A percentile compares a stretch with the other conserved stretches of the same genome.
These are phyloP conservation scores for Viola pubescens DNA, from an alignment of 441 rosid genomes.

Conservation along the genomic window DNA sequence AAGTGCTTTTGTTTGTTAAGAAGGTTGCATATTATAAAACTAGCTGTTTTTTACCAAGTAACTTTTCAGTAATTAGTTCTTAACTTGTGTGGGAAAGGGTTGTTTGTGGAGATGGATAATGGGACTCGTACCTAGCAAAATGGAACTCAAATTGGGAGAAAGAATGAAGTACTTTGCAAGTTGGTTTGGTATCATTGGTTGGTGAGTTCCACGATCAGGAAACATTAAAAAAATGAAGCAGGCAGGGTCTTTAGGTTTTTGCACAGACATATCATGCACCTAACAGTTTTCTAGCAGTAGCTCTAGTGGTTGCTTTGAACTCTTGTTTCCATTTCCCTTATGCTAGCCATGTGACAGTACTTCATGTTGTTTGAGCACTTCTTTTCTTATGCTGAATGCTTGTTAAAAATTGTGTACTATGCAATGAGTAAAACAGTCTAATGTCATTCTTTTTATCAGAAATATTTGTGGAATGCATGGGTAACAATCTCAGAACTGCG, in stretches of 20 bases:
- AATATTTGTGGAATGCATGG: conserved; percentile 59
- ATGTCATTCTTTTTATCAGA: conserved; percentile 38
- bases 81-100: not conserved
- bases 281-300: not conserved
- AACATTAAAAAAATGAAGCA: not conserved
- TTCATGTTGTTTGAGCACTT: conserved; percentile 5
- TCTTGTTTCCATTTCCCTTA: not conserved
- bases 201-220: too few species aligned
- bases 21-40: too few species aligned
- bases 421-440: not conserved
- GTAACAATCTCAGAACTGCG: conserved; percentile 52
- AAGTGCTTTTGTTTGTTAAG: too few species aligned
- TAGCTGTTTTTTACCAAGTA: too few species aligned
- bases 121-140: too few species aligned
- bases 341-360: conserved; percentile 5
- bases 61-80: too few species aligned
- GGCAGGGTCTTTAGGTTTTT: not conserved
- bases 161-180: not conserved
- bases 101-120: not conserved
- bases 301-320: not conserved
- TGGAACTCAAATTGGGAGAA: not conserved
- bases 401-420: not conserved
- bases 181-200: too few species aligned
- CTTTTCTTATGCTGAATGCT: not conserved
- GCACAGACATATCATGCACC: not conserved